phyloP scores from a whole-genome alignment of 805 yeast species.

The Helenozyma baotianmanensis region DNA sequence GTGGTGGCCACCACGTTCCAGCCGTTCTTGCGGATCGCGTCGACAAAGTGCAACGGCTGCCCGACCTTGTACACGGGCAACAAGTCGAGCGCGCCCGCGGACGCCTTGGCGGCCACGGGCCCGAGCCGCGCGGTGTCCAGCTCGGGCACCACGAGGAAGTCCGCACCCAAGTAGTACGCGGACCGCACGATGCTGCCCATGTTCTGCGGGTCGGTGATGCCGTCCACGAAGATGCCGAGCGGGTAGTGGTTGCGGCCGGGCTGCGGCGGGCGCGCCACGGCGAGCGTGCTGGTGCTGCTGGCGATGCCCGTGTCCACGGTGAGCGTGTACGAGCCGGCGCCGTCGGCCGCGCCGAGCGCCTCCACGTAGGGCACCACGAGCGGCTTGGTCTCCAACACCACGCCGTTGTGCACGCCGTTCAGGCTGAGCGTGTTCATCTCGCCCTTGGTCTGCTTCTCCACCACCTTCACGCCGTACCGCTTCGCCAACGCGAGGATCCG shows the following conservation, averaged over 20 bases:
- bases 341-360: slow-evolving; percentile 24
- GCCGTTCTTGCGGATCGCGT: slow-evolving; percentile 48
- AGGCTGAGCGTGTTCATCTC: slow-evolving; percentile 57
- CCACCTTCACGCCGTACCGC: slow-evolving; percentile 35
- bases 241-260: slow-evolving; percentile 36
- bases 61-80: slow-evolving; percentile 54
- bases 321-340: slow-evolving; percentile 16
- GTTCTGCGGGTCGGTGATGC: slow-evolving; percentile 82
- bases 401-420: slow-evolving; percentile 77
- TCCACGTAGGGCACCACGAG: slow-evolving; percentile 30
- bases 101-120: slow-evolving; percentile 73
- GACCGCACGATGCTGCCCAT: slow-evolving; percentile 79
- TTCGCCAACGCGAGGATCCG: slow-evolving; percentile 46
- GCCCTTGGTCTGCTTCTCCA: slow-evolving; percentile 37
- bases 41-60: slow-evolving; percentile 62
- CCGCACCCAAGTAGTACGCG: slow-evolving; percentile 79
- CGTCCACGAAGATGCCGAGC: slow-evolving; percentile 71
- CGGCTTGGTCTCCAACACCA: slow-evolving; percentile 64
- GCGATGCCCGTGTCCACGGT: slow-evolving; percentile 2
- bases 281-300: slow-evolving; percentile 4
- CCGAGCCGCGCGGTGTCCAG: slow-evolving; percentile 70
- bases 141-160: slow-evolving; percentile 66
- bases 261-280: slow-evolving; percentile 21
- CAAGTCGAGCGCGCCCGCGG: slow-evolving; percentile 81
- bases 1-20: slow-evolving; percentile 69